Conservation (phyloP, 75 land plant genomes). For the Selaginella tamariscina region DNA sequence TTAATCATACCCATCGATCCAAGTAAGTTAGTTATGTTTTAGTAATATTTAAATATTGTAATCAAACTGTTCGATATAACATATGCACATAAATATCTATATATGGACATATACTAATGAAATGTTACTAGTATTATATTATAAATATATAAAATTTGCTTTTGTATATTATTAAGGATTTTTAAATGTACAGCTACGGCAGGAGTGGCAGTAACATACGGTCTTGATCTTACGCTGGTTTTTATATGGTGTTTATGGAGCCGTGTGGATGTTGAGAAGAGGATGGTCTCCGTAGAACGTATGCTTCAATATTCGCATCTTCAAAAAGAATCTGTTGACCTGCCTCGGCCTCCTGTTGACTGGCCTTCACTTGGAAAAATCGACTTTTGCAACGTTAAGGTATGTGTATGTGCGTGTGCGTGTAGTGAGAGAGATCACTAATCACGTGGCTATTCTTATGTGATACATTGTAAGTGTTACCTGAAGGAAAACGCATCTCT, state of each 20-base stretch:
- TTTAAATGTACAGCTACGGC: not conserved
- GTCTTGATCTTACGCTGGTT: not conserved
- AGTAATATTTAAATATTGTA: too few relatives aligned
- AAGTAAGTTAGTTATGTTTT: too few relatives aligned
- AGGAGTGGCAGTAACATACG: not conserved
- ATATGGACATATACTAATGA: too few relatives aligned
- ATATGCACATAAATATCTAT: too few relatives aligned
- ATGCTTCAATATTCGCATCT: not conserved
- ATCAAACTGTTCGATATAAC: too few relatives aligned
- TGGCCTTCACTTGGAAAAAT: not conserved
- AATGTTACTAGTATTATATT: too few relatives aligned
- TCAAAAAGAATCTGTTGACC: not conserved
- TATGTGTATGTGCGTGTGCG: not conserved
- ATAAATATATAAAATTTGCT: too few relatives aligned
- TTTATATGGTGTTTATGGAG: not conserved
- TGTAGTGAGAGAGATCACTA: not conserved
- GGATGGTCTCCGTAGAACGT: constrained; percentile 4
- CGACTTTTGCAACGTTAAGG: not conserved
- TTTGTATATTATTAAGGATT: not conserved
- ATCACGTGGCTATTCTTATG: not conserved
- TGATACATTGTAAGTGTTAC: not conserved
- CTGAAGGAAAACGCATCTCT: not conserved
- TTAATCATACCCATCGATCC: constrained; percentile 37
- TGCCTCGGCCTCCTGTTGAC: not conserved
- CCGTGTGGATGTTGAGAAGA: not conserved